Evolutionary conservation across 208 protist genomes (phyloP).

Genomic region (Wallacemonas rigidus): DNA sequence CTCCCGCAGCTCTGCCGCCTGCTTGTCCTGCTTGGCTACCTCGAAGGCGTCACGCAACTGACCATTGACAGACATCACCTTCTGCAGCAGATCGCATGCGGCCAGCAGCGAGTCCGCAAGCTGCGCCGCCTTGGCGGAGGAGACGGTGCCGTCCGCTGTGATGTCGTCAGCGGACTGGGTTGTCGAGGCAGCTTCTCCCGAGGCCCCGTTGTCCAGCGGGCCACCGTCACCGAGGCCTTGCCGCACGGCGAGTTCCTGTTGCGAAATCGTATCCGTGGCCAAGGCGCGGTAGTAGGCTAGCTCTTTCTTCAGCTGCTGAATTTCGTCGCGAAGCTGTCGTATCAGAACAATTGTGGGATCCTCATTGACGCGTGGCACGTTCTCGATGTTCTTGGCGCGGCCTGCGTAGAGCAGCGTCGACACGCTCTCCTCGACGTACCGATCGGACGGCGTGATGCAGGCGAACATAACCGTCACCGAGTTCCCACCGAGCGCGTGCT

Average conservation of each 20-base stretch:
- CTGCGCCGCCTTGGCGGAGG: slow-evolving; percentile 29
- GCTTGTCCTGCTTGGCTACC: slow-evolving; percentile 38
- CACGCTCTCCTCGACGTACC: slow-evolving; percentile 85
- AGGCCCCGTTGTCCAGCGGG: background rate
- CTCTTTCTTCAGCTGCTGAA: slow-evolving; percentile 78
- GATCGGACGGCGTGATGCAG: slow-evolving; percentile 84
- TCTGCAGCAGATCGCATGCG: slow-evolving; percentile 76
- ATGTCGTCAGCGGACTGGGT: no score
- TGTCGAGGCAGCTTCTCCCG: no score
- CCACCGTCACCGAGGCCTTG: background rate
- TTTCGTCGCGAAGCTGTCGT: slow-evolving; percentile 68
- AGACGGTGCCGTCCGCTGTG: no score
- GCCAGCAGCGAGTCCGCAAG: slow-evolving; percentile 78
- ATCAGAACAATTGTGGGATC: slow-evolving; percentile 74
- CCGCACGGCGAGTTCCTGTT: slow-evolving; percentile 12
- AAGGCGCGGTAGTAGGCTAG: slow-evolving; percentile 70
- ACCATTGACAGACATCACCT: slow-evolving; percentile 71
- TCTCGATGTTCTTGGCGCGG: slow-evolving; percentile 87
- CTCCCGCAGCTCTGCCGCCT: slow-evolving; percentile 52
- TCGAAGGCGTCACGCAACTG: slow-evolving; percentile 84
- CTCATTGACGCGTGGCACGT: slow-evolving; percentile 83
- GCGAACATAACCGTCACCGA: slow-evolving; percentile 87
- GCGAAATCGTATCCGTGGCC: slow-evolving; percentile 26
- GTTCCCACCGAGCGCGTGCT: slow-evolving; percentile 81
- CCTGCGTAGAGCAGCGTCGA: slow-evolving; percentile 92